A percentile compares a stretch with the other conserved stretches of the same genome.
These are phyloP conservation scores for Cladosporium sp. DNA, from an alignment of 2,329 filamentous ascomycete genomes.

Conservation along the genomic window DNA sequence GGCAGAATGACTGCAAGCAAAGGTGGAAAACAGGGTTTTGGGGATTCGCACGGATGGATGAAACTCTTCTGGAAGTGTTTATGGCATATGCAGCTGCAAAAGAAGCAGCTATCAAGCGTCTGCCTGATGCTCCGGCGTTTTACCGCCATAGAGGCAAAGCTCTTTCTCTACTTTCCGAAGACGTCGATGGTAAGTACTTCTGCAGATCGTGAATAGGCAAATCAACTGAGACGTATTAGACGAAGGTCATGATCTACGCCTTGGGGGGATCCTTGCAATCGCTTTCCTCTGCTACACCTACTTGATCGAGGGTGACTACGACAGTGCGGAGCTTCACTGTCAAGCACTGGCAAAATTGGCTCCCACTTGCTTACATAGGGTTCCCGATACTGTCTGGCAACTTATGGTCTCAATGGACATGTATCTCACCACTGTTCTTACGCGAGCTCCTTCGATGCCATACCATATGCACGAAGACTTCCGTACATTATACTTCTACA, in stretches of 20 bases:
- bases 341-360: background rate
- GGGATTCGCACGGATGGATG: background rate
- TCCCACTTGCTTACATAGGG: background rate
- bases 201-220: background rate
- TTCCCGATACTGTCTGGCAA: background rate
- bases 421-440: background rate
- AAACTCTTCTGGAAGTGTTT: background rate
- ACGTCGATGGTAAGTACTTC: background rate
- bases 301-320: slow-evolving; percentile 2
- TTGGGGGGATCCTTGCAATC: background rate
- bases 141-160: slow-evolving; percentile 11
- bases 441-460: background rate
- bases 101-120: slow-evolving; percentile 1
- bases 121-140: background rate
- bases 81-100: slow-evolving; percentile 2
- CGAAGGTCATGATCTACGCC: background rate
- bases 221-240: background rate
- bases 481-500: background rate
- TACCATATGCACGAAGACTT: slow-evolving; percentile 7
- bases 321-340: slow-evolving; percentile 1
- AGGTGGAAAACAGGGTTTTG: background rate
- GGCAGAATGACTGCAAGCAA: slow-evolving; percentile 3
- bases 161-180: background rate
- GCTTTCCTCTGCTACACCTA: background rate
- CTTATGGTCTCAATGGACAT: background rate